These are phyloP conservation scores for Cladosporium sp. DNA, from an alignment of 2,329 filamentous ascomycete species.

Conservation along the genomic window DNA sequence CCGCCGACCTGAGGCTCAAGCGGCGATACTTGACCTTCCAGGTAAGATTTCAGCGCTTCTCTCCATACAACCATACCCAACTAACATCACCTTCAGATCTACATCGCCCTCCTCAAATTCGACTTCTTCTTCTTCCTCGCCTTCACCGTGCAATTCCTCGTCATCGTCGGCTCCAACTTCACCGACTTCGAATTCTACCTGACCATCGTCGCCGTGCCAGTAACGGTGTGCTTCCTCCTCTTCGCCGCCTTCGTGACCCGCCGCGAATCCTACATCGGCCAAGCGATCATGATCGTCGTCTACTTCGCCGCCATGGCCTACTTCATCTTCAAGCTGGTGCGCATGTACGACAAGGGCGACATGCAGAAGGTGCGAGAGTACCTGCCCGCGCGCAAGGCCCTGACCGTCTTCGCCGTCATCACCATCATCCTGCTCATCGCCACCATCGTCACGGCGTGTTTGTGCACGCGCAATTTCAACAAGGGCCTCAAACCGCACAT, in stretches of 20 bases:
- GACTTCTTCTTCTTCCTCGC: slow-evolving; percentile 99
- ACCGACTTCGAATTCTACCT: slow-evolving; percentile 74
- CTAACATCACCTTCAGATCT: slow-evolving; percentile 62
- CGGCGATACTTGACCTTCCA: slow-evolving; percentile 94
- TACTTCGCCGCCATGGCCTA: slow-evolving; percentile 89
- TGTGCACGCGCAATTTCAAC: slow-evolving; percentile 89
- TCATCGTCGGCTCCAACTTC: slow-evolving; percentile 74
- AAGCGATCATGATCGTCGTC: slow-evolving; percentile 71
- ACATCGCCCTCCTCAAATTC: slow-evolving; percentile 96
- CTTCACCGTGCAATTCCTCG: slow-evolving; percentile 96
- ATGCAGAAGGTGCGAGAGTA: slow-evolving; percentile 51
- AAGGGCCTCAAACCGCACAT: slow-evolving; percentile 87
- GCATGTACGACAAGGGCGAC: slow-evolving; percentile 71
- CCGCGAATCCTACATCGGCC: slow-evolving; percentile 74
- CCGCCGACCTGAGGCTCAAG: slow-evolving; percentile 95
- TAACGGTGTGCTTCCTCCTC: slow-evolving; percentile 85
- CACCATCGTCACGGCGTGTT: slow-evolving; percentile 80
- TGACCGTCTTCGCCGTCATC: slow-evolving; percentile 92
- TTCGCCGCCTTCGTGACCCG: slow-evolving; percentile 81
- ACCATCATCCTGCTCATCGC: slow-evolving; percentile 84
- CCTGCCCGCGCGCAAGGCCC: slow-evolving; percentile 71
- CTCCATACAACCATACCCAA: not conserved
- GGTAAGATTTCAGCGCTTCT: slow-evolving; percentile 49
- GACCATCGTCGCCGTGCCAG: slow-evolving; percentile 82
- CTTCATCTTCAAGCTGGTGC: slow-evolving; percentile 96